A percentile compares a stretch with the other conserved stretches of the same genome.
These are phyloP conservation scores for Petunia hybrid DNA, from an alignment of 305 asterid species.

Conservation along the genomic window DNA sequence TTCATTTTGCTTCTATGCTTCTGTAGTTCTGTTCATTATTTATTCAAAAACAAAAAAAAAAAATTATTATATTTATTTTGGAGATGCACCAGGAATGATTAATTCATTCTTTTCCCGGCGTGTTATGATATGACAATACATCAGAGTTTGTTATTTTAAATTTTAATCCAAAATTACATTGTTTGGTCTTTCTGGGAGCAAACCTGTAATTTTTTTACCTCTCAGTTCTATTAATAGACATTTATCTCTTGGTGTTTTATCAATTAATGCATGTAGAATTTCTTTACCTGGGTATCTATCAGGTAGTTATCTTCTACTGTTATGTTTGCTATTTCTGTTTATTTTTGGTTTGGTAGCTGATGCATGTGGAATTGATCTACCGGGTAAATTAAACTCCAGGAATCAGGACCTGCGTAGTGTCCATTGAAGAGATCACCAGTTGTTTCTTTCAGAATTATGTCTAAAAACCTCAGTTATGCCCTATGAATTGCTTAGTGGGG, in stretches of 20 bases:
- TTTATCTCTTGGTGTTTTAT: neutral
- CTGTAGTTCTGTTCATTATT: neutral
- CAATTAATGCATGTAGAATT: neutral
- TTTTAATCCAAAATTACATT: neutral
- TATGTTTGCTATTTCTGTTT: neutral
- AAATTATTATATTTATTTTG: neutral
- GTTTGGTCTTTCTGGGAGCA: neutral
- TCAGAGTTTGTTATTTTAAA: neutral
- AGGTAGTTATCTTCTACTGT: neutral
- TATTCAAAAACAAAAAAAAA: no score
- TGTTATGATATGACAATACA: neutral
- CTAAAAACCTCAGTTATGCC: neutral
- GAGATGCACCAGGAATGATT: neutral
- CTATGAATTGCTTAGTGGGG: neutral
- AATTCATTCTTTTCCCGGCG: neutral
- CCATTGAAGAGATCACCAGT: constrained; percentile 3
- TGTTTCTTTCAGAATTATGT: neutral
- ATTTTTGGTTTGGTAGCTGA: neutral
- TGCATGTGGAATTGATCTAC: constrained; percentile 13
- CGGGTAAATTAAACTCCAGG: neutral
- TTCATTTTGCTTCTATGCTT: neutral
- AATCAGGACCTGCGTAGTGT: constrained; percentile 11
- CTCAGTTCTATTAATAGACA: constrained; percentile 11
- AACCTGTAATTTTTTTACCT: neutral
- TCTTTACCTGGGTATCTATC: constrained; percentile 12